phyloP scores from a whole-genome alignment of 179 eudicot genomes.

The Nepenthes alata region DNA sequence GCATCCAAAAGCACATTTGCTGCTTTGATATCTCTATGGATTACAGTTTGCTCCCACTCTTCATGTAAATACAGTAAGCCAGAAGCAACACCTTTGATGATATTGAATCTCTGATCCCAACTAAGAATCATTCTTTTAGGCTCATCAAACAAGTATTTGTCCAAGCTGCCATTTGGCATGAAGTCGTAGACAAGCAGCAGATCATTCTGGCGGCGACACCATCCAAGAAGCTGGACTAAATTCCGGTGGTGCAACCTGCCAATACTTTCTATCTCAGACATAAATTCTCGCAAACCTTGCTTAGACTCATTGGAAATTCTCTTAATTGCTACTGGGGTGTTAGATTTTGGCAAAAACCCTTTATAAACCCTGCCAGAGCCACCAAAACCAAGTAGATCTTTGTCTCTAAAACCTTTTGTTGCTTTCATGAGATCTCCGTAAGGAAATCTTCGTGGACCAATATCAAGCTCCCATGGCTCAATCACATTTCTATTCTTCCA shows the following conservation, averaged over 20 bases:
- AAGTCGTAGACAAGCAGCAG: constrained; percentile 61
- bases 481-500: constrained; percentile 30
- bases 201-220: constrained; percentile 26
- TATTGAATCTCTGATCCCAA: constrained; percentile 62
- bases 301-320: constrained; percentile 33
- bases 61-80: constrained; percentile 63
- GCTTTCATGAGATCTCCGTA: constrained; percentile 40
- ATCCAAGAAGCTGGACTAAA: constrained; percentile 33
- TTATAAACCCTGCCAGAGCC: constrained; percentile 45
- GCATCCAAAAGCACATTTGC: constrained; percentile 36
- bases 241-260: constrained; percentile 38
- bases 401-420: constrained; percentile 47
- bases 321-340: constrained; percentile 32
- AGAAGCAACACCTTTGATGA: constrained; percentile 63
- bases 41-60: constrained; percentile 74
- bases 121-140: constrained; percentile 18
- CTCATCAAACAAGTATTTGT: constrained; percentile 36
- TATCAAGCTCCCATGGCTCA: constrained; percentile 49
- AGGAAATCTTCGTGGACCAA: constrained; percentile 38
- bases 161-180: constrained; percentile 75
- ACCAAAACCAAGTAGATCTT: constrained; percentile 14
- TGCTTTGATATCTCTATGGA: constrained; percentile 71
- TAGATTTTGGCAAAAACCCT: constrained; percentile 31
- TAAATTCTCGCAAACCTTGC: constrained; percentile 44
- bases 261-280: constrained; percentile 31